Evolutionary conservation across 176 grass and related monocot species (phyloP), one percentile per base, ranked within the genome.

Genomic region (Aegilops bicornis): DNA sequence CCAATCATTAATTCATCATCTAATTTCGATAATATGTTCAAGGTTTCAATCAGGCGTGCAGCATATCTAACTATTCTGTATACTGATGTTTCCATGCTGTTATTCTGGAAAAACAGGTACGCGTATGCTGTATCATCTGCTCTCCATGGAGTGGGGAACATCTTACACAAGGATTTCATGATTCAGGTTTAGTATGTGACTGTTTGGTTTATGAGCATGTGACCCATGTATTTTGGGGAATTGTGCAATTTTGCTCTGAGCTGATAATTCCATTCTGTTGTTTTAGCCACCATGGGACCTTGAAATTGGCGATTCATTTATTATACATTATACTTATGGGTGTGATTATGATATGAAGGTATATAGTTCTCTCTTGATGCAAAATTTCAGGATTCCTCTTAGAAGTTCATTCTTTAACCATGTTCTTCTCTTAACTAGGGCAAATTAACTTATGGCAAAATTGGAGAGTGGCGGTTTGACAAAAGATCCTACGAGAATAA

Each of bases 401-500:
- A 20, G 73, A 75, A 23, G 78, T 79, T 60, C 8, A 1, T 83
- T 10, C 25, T 75, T 76, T 87, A 84, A 80, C 17, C 60, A 76
- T 76, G 27, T 65, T 70, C 24, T 79, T 74, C 7, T 76, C 10
- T 84, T 35, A 25, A 61, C 61, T 71, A 98, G 96, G 96, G 96
- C 64, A 90, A 95, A 69, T 74, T 89, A 73, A 98, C 91, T 84
- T 95, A 98, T 11, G 96, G 93, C 1, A 95, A 89, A 95, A 86
- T 98, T 91, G 96, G 96, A 79, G 93, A 94, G 87, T 98, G 93
- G 96, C 92, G 91, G 71, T 98, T 98, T 88, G 93, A 98, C 89
- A 98, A 95, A 91, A 98, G 96, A 91, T 91, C 79, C 17, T 98
- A 86, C 12, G 50, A n/a, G 3, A 60, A 12, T 16, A 93, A 85